Percentiles rank a stretch among this genome's conserved stretches.
phyloP scores from a whole-genome alignment of 345 rosid genomes.

The Gossypium arboreum region DNA sequence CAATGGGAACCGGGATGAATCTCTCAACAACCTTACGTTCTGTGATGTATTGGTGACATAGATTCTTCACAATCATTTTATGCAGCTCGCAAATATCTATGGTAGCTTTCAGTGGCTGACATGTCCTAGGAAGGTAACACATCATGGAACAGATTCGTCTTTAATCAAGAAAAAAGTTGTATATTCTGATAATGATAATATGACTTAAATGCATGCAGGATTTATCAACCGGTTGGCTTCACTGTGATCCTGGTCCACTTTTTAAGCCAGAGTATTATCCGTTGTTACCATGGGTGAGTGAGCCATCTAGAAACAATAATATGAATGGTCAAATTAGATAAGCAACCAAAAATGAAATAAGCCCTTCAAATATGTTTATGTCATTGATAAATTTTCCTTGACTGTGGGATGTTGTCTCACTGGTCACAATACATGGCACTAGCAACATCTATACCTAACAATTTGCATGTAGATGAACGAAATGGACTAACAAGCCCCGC shows the following conservation, averaged over 20 bases:
- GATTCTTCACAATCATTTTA: constrained; percentile 3
- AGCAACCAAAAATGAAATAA: background rate
- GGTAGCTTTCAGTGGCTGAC: constrained; percentile 86
- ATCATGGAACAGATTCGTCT: background rate
- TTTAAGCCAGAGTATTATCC: no score
- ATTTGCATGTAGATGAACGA: no score
- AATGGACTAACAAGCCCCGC: no score
- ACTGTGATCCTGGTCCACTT: background rate
- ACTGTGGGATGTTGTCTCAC: no score
- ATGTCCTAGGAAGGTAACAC: constrained; percentile 88
- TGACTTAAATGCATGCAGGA: constrained; percentile 33
- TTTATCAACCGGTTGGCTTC: constrained; percentile 27
- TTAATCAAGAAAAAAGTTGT: background rate
- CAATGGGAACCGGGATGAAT: background rate
- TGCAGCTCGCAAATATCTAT: constrained; percentile 77
- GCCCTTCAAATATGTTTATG: background rate
- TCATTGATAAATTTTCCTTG: background rate
- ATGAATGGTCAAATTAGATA: background rate
- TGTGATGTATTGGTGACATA: background rate
- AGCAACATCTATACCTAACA: no score
- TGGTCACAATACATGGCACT: no score
- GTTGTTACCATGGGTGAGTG: background rate
- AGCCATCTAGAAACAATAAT: background rate
- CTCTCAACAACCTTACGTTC: background rate
- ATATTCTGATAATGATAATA: background rate